phyloP scores from a whole-genome alignment of 176 grass and related monocot species.

The Pharus latifolius region DNA sequence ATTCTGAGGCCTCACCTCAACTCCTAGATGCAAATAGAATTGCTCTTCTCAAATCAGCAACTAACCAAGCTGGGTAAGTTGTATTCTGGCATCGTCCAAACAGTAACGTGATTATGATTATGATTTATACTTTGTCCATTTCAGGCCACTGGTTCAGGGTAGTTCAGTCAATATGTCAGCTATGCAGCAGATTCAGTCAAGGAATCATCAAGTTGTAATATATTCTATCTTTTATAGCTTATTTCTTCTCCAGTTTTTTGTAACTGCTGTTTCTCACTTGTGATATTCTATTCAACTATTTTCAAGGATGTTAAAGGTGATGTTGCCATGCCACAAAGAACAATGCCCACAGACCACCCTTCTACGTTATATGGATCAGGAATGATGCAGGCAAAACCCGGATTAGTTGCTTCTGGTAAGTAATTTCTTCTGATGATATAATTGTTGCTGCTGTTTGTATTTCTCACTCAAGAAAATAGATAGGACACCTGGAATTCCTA shows the following conservation, averaged over 20 bases:
- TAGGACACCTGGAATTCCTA: not conserved
- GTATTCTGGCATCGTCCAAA: not conserved
- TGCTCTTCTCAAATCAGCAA: conserved; percentile 52
- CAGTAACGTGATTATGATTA: not conserved
- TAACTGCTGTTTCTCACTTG: not conserved
- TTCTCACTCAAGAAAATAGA: not conserved
- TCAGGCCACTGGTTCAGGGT: conserved; percentile 52
- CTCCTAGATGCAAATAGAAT: conserved; percentile 61
- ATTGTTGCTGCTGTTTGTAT: not conserved
- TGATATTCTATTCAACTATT: conserved; percentile 7
- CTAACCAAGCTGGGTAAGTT: conserved; percentile 56
- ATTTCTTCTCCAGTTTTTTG: not conserved
- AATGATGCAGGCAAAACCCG: conserved; percentile 73
- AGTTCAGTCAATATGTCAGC: conserved; percentile 45
- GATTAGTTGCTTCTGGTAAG: conserved; percentile 57
- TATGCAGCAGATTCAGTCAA: conserved; percentile 65
- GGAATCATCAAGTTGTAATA: conserved; percentile 63
- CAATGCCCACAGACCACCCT: conserved; percentile 63
- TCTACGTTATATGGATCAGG: conserved; percentile 52
- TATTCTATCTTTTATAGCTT: conserved; percentile 12
- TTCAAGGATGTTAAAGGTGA: conserved; percentile 75
- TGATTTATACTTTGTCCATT: not conserved
- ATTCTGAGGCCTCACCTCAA: conserved; percentile 63
- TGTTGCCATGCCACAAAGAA: conserved; percentile 46
- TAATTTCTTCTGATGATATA: not conserved